Evolutionary conservation across 306 rosid genomes (phyloP), one percentile per base, ranked within the genome.

Genomic region (Pyrus communis): DNA sequence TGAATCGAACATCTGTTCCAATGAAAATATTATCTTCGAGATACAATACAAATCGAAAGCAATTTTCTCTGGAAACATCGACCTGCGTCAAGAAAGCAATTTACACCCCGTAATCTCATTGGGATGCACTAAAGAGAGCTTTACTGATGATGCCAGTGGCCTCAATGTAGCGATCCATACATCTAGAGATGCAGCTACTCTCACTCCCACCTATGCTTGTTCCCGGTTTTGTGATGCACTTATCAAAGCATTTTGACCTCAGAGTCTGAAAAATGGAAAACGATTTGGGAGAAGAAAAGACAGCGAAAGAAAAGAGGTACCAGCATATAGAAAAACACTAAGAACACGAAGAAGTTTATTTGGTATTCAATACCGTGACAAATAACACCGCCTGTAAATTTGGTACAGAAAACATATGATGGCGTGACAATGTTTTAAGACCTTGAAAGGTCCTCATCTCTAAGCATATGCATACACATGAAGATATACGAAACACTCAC

Each of bases 131-230:
- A 77, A 92, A 86, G 42, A 96, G 83, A 9, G 99, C 80, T 81
- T 81, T 89, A 85, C 93, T 91, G 77, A 96, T 79, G 61, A 96
- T 88, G 75, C 97, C 92, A 7, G 99, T 96, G 61, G 99, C 99
- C 87, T 96, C 99, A 25, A 96, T 86, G 72, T 91, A 96, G 86
- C 99, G 97, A 72, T 96, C 99, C 73, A 96, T 85, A 35, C 99
- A 96, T 82, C 98, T 87, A 46, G 96, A 92, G 82, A 92, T 64
- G 82, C 99, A 96, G 78, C 98, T 96, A 82, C 96, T 84, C 88
- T 96, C 99, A 49, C 96, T 55, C 51, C 93, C 90, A 49, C 98
- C 78, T 22, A 96, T 83, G 82, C 97, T 96, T 52, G 98, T 89
- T 67, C 98, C 93, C 65, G 99, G 99, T 84, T 92, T 96, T 61